phyloP scores from a whole-genome alignment of 2,329 filamentous ascomycete species.

The Metarhizium robertsii region DNA sequence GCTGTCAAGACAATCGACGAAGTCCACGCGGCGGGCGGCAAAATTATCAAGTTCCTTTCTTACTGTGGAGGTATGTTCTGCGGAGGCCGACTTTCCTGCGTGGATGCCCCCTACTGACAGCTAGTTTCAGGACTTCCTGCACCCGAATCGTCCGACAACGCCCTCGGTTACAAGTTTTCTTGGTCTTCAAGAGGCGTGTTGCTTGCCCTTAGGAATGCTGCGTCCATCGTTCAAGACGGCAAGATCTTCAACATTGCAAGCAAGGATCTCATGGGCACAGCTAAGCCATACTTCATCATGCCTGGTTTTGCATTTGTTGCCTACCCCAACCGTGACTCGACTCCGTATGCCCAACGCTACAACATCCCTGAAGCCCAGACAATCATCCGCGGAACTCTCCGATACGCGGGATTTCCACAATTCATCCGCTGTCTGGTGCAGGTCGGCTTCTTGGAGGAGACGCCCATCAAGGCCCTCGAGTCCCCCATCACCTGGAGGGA shows the following conservation, averaged over 20 bases:
- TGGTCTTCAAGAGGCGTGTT: conserved; percentile 76
- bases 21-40: conserved; percentile 81
- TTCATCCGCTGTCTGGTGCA: conserved; percentile 84
- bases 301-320: conserved; percentile 82
- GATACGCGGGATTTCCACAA: conserved; percentile 84
- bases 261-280: conserved; percentile 71
- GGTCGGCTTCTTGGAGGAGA: conserved; percentile 77
- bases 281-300: conserved; percentile 86
- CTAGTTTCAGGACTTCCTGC: conserved; percentile 50
- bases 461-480: conserved; percentile 55
- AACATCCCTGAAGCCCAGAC: conserved; percentile 88
- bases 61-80: conserved; percentile 55
- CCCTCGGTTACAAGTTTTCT: conserved; percentile 83
- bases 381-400: conserved; percentile 70
- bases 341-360: conserved; percentile 80
- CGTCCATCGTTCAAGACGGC: conserved; percentile 73
- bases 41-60: conserved; percentile 70
- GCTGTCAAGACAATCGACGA: conserved; percentile 81
- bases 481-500: conserved; percentile 71
- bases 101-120: neutral
- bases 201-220: conserved; percentile 77
- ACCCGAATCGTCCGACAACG: conserved; percentile 72
- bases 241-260: conserved; percentile 55
- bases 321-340: conserved; percentile 89
- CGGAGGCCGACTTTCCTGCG: neutral